Conservation (phyloP, 129 eudicot species). For the Ambrosia artemisiifolia region DNA sequence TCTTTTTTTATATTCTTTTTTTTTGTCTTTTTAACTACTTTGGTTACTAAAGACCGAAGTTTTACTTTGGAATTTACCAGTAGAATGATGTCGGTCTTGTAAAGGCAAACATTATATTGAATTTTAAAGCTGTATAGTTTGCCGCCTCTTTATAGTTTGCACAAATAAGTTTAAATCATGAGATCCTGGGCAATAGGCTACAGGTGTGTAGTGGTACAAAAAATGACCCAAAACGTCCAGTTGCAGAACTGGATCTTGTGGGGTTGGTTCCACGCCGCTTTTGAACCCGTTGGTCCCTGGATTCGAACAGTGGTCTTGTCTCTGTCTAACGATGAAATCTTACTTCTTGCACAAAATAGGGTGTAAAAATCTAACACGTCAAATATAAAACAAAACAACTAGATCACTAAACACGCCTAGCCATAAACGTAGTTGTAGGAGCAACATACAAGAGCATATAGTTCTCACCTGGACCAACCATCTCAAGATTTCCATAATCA, state of each 20-base stretch:
- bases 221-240: background rate
- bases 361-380: too few species aligned
- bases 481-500: too few species aligned
- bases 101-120: slow-evolving; percentile 9
- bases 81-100: slow-evolving; percentile 6
- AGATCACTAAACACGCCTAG: background rate
- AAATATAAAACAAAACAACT: background rate
- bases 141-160: slow-evolving; percentile 2
- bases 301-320: too few species aligned
- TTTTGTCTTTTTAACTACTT: background rate
- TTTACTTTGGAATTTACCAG: background rate
- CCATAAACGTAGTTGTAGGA: too few species aligned
- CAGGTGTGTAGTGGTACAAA: background rate
- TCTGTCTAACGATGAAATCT: too few species aligned
- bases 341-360: too few species aligned
- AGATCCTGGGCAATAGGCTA: background rate
- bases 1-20: background rate
- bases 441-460: too few species aligned
- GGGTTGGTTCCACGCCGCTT: too few species aligned
- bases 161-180: background rate
- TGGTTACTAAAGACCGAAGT: slow-evolving; percentile 3
- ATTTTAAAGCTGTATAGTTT: slow-evolving; percentile 32
- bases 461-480: too few species aligned
- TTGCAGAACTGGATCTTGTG: too few species aligned
- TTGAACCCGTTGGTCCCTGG: too few species aligned